Percentiles rank a stretch among this genome's conserved stretches.
Evolutionary conservation across 257 asterid genomes (phyloP).

Genomic region (Echium plantagineum): DNA sequence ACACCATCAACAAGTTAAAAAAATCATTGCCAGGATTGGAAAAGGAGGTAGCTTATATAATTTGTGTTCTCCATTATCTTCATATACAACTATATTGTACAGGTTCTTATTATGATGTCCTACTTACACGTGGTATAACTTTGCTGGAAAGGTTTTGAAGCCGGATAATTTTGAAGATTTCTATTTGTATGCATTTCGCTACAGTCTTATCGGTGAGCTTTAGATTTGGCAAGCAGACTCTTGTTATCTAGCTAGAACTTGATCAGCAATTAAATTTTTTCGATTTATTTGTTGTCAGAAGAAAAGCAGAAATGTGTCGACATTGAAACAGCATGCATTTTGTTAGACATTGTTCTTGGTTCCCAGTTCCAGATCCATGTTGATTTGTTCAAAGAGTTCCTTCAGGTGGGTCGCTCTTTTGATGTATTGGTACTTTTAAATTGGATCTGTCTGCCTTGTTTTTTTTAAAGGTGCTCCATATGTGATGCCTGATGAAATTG

Average conservation of each 20-base stretch:
- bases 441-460: not conserved
- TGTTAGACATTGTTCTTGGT: conserved; percentile 70
- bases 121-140: conserved; percentile 1
- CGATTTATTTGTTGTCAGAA: conserved; percentile 35
- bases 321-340: conserved; percentile 56
- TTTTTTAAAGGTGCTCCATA: no score
- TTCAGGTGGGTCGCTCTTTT: conserved; percentile 41
- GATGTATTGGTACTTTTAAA: not conserved
- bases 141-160: conserved; percentile 45
- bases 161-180: conserved; percentile 54
- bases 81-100: not conserved
- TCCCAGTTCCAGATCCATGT: conserved; percentile 51
- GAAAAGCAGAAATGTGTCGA: conserved; percentile 77
- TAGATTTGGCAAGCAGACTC: not conserved
- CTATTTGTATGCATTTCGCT: conserved; percentile 52
- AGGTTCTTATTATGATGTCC: conserved; percentile 2
- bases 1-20: conserved; percentile 42
- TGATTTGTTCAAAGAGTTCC: conserved; percentile 53
- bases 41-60: conserved; percentile 38
- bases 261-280: conserved; percentile 5
- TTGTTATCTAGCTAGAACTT: not conserved
- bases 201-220: conserved; percentile 64
- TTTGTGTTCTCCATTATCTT: not conserved
- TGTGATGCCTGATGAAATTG: no score
- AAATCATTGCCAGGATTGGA: conserved; percentile 53